phyloP scores from a whole-genome alignment of 192 early-diverging fungal species.

The Phycomyces nitens region DNA sequence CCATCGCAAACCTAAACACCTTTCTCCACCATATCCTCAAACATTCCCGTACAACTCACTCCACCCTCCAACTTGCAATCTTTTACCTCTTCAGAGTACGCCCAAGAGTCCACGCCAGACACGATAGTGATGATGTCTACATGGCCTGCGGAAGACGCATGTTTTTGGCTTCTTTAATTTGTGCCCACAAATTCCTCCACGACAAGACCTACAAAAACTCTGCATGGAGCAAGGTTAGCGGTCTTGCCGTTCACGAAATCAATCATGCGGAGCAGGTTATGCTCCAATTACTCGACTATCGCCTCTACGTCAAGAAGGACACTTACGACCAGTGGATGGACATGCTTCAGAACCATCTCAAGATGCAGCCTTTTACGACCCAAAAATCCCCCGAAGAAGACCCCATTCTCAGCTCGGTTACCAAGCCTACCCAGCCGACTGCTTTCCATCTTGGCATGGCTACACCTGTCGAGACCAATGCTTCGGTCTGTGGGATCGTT shows the following conservation, averaged over 20 bases:
- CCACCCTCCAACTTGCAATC: constrained; percentile 58
- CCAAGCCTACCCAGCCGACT: not conserved
- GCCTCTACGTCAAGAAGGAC: constrained; percentile 57
- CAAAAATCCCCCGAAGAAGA: not conserved
- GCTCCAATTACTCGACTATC: constrained; percentile 74
- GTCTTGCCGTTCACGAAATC: constrained; percentile 74
- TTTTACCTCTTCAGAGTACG: constrained; percentile 46
- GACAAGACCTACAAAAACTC: constrained; percentile 85
- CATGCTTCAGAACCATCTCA: constrained; percentile 34
- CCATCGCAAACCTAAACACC: constrained; percentile 29
- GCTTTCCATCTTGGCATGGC: not conserved
- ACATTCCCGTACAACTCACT: constrained; percentile 56
- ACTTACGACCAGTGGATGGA: constrained; percentile 34
- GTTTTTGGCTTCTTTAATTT: constrained; percentile 79
- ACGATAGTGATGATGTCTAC: constrained; percentile 28
- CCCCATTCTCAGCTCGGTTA: too few species aligned
- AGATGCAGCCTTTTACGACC: constrained; percentile 10
- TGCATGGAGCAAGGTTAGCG: constrained; percentile 89
- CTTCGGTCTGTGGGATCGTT: not conserved
- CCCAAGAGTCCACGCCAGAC: constrained; percentile 13
- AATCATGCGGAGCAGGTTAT: constrained; percentile 81
- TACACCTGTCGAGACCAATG: not conserved
- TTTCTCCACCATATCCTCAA: constrained; percentile 56
- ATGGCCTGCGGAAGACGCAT: constrained; percentile 73
- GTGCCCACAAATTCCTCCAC: constrained; percentile 84